Base-by-base conservation (phyloP, 2,329 filamentous ascomycete genomes). In the Paraphaeosphaeria sporulosa region DNA sequence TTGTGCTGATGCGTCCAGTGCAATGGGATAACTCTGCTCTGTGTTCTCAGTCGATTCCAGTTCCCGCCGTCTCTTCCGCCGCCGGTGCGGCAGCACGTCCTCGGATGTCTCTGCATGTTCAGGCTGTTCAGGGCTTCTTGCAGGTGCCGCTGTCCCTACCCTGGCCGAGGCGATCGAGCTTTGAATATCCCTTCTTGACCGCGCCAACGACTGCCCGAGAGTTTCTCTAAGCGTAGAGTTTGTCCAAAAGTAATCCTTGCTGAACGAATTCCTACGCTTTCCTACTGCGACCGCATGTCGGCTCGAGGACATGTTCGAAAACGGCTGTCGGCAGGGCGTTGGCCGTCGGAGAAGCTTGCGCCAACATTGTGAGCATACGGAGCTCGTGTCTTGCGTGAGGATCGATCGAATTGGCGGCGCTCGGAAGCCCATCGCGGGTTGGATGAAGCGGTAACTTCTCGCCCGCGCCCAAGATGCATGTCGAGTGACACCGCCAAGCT, bases 1-100 rank as follows among this genome's bases (percentile, higher is more conserved):
- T 62, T 83, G 84, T 23, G 86, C 84, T 0, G 87, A 89, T 15
- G 87, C 87, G 76, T 90, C 87, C 19, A 80, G 84, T 8, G 87
- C 69, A 44, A 79, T 78, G 9, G 75, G 76, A 55, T 77, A 78
- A n/a, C 68, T 68, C 19, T 58, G 60, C 57, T 70, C 70, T 15
- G 60, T 30, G 10, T 66, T 43, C 34, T 68, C 58, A 15, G 49
- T 30, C 23, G 40, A 52, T 36, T 55, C 46, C 36, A 40, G 34
- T 46, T 54, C 53, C 34, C 40, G n/a, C 27, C 36, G 21, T 42
- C 64, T 72, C 61, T 74, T 73, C 57, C 73, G 66, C 51, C 73
- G 73, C 47, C 76, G 69, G 58, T 78, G 76, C 42, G 75, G 75
- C 0, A 76, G 69, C 46, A 76, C 71, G 21, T 76, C 64, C 27